These are phyloP conservation scores for Ceratobasidium sp. DNA, from an alignment of 1,284 basidiomycete species.

Conservation along the genomic window DNA sequence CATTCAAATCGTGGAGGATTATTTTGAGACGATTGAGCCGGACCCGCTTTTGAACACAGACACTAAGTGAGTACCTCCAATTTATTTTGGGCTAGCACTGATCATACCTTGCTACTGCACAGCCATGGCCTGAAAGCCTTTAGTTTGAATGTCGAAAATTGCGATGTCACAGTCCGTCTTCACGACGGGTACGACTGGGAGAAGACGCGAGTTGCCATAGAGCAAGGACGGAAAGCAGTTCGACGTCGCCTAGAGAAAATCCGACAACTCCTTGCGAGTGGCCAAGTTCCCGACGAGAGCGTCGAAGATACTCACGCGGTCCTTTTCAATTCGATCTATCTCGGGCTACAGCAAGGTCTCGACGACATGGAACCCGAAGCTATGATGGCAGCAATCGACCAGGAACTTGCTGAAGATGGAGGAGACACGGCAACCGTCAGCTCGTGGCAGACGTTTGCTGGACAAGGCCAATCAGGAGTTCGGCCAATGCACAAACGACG, in stretches of 20 bases:
- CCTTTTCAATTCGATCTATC: constrained; percentile 93
- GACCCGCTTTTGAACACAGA: constrained; percentile 53
- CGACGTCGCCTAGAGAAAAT: constrained; percentile 89
- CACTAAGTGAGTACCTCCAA: constrained; percentile 15
- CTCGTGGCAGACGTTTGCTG: constrained; percentile 83
- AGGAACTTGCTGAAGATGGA: constrained; percentile 76
- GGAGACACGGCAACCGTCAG: constrained; percentile 78
- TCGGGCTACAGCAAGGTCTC: constrained; percentile 79
- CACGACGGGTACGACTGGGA: constrained; percentile 96
- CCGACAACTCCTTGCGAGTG: constrained; percentile 90
- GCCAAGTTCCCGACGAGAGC: constrained; percentile 86
- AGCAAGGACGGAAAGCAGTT: constrained; percentile 89
- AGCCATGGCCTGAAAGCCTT: constrained; percentile 37
- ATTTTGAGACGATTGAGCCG: constrained; percentile 74
- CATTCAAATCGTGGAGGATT: constrained; percentile 72
- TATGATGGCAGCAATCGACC: constrained; percentile 89
- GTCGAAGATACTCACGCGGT: constrained; percentile 81
- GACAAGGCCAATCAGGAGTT: constrained; percentile 57
- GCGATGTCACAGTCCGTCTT: constrained; percentile 73
- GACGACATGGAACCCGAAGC: constrained; percentile 78
- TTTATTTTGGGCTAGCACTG: neutral
- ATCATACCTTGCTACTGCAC: neutral
- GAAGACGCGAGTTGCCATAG: constrained; percentile 84
- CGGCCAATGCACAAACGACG: constrained; percentile 44
- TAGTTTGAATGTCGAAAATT: constrained; percentile 60